Percentiles rank a stretch among this genome's conserved stretches.
These are phyloP conservation scores for Umbelopsis sp. DNA, from an alignment of 192 early-diverging fungal species.

Conservation along the genomic window DNA sequence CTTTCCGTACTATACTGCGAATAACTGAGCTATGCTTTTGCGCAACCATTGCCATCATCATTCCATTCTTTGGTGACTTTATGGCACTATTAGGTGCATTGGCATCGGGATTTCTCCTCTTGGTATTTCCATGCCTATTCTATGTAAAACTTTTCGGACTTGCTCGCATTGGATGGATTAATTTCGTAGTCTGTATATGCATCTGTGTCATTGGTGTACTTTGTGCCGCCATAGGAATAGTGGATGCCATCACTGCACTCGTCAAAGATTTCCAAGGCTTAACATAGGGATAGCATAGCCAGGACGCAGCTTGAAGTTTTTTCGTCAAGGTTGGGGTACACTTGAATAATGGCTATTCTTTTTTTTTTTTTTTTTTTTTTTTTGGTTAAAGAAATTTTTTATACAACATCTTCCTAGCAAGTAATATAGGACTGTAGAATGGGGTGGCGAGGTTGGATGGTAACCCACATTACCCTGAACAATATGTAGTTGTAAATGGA, in stretches of 20 bases:
- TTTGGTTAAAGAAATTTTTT: too few species aligned
- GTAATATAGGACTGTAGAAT: too few species aligned
- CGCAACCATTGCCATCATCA: slow-evolving; percentile 57
- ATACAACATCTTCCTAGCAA: too few species aligned
- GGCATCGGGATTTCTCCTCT: slow-evolving; percentile 69
- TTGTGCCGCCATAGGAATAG: slow-evolving; percentile 61
- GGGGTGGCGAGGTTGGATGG: too few species aligned
- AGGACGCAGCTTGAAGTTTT: background rate
- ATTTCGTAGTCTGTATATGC: slow-evolving; percentile 46
- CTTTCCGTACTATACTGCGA: slow-evolving; percentile 57
- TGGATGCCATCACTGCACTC: slow-evolving; percentile 63
- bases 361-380: too few species aligned
- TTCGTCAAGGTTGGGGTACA: too few species aligned
- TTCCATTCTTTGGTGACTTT: slow-evolving; percentile 78
- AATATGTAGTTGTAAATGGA: too few species aligned
- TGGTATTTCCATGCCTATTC: slow-evolving; percentile 79
- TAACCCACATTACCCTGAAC: too few species aligned
- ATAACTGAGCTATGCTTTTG: slow-evolving; percentile 52
- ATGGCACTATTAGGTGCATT: slow-evolving; percentile 75
- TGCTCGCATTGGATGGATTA: slow-evolving; percentile 10
- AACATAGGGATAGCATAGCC: background rate
- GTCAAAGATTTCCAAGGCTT: slow-evolving; percentile 6
- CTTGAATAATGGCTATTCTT: too few species aligned
- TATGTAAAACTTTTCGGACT: slow-evolving; percentile 69
- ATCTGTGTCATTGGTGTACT: slow-evolving; percentile 62